phyloP scores from a whole-genome alignment of 2,329 filamentous ascomycete species.

The Graphilbum ipis-grandicollis region DNA sequence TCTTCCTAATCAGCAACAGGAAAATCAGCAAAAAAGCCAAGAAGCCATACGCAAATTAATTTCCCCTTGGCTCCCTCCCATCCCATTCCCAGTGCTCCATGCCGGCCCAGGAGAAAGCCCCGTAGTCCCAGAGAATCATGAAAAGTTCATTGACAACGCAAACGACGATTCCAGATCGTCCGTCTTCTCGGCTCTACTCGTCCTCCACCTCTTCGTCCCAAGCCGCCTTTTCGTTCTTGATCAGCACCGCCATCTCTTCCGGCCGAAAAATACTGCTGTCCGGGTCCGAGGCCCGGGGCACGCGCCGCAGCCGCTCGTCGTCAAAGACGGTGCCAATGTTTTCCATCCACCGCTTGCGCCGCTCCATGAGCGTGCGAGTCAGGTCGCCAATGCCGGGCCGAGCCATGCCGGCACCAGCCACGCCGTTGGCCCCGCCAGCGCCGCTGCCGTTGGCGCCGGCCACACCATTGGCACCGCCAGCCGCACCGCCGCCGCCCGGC shows the following conservation, averaged over 20 bases:
- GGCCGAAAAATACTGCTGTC: conserved; percentile 56
- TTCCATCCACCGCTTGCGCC: conserved; percentile 74
- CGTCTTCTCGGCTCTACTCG: conserved; percentile 12
- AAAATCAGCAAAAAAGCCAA: too few relatives aligned
- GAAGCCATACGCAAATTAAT: too few relatives aligned
- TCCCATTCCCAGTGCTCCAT: too few relatives aligned
- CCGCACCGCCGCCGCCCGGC: conserved; percentile 27
- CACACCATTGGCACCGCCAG: conserved; percentile 42
- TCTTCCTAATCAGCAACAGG: too few relatives aligned
- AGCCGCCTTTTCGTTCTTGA: conserved; percentile 60
- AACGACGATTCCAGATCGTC: too few relatives aligned
- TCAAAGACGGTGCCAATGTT: conserved; percentile 84
- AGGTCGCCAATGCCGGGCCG: conserved; percentile 78
- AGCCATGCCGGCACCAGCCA: conserved; percentile 37
- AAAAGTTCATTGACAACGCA: too few relatives aligned
- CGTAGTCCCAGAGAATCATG: too few relatives aligned
- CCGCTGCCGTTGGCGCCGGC: conserved; percentile 22
- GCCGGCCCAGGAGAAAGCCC: too few relatives aligned
- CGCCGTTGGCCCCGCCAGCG: conserved; percentile 3
- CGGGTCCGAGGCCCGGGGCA: conserved; percentile 50
- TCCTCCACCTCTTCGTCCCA: conserved; percentile 72
- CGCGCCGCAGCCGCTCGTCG: conserved; percentile 55
- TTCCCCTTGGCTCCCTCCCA: too few relatives aligned
- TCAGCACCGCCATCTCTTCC: conserved; percentile 51
- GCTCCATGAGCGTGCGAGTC: conserved; percentile 83